phyloP scores from a whole-genome alignment of 2,329 filamentous ascomycete species.

The Graphium sp. region DNA sequence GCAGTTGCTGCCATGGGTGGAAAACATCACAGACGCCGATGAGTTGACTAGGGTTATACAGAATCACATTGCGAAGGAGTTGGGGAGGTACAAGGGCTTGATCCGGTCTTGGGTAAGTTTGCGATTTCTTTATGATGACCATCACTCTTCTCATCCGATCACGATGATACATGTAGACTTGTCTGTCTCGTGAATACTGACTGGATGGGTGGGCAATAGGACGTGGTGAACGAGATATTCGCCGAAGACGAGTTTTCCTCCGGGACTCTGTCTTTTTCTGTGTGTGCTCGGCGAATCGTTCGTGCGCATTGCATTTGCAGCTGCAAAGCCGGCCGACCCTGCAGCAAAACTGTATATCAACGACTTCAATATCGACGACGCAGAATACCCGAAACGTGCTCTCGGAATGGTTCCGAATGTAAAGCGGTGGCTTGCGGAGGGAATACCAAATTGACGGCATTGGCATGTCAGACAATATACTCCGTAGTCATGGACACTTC shows the following conservation, averaged over 20 bases:
- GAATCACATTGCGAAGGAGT: constrained; percentile 40
- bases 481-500: not conserved
- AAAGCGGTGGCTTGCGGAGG: constrained; percentile 43
- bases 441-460: constrained; percentile 51
- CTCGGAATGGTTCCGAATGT: constrained; percentile 39
- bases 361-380: constrained; percentile 51
- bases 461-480: constrained; percentile 8
- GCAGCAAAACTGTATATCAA: constrained; percentile 59
- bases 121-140: not conserved
- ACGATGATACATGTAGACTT: too few species aligned
- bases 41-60: constrained; percentile 37
- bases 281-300: constrained; percentile 55
- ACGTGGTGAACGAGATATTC: constrained; percentile 51
- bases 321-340: constrained; percentile 52
- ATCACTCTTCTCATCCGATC: too few species aligned
- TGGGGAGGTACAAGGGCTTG: constrained; percentile 46
- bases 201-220: constrained; percentile 9
- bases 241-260: constrained; percentile 40
- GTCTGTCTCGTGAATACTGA: too few species aligned
- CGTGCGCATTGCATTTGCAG: constrained; percentile 51
- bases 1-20: constrained; percentile 43
- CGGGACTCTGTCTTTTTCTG: constrained; percentile 47
- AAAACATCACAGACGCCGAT: constrained; percentile 29
- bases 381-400: constrained; percentile 37
- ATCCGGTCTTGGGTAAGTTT: constrained; percentile 30